phyloP scores from a whole-genome alignment of 495 filamentous ascomycete genomes.

The Penicillium maclennaniae region DNA sequence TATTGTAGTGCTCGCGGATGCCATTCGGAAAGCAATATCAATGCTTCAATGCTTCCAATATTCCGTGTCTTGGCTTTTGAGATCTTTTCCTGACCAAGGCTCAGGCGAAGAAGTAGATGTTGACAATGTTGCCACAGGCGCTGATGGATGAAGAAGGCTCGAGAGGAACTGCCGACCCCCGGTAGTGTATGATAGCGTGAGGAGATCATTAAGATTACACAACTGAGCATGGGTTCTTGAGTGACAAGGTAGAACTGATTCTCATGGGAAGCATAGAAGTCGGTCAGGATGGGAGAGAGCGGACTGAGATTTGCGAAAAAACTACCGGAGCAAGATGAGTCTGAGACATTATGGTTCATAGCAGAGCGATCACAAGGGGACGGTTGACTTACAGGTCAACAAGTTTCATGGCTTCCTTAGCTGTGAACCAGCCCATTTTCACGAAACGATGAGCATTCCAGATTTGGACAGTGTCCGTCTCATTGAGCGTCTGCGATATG shows the following conservation, averaged over 20 bases:
- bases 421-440: conserved; percentile 40
- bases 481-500: conserved; percentile 2
- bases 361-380: too few species aligned
- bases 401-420: conserved; percentile 31
- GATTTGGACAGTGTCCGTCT: conserved; percentile 23
- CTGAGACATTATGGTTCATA: not conserved
- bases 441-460: conserved; percentile 42
- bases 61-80: conserved; percentile 28
- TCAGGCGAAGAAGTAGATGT: conserved; percentile 36
- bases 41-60: conserved; percentile 37
- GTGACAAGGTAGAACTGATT: conserved; percentile 35
- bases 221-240: conserved; percentile 39
- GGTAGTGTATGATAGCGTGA: conserved; percentile 33
- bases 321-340: conserved; percentile 3
- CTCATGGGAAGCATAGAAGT: conserved; percentile 31
- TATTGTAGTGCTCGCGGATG: conserved; percentile 38
- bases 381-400: conserved; percentile 20
- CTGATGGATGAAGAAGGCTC: conserved; percentile 39
- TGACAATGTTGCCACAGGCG: conserved; percentile 44
- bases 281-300: conserved; percentile 35
- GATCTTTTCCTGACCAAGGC: conserved; percentile 37
- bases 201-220: conserved; percentile 40
- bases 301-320: conserved; percentile 38
- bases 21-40: conserved; percentile 42
- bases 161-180: conserved; percentile 29